Conservation (phyloP, 2,329 filamentous ascomycete species). For the Exophiala lecanii-corni region DNA sequence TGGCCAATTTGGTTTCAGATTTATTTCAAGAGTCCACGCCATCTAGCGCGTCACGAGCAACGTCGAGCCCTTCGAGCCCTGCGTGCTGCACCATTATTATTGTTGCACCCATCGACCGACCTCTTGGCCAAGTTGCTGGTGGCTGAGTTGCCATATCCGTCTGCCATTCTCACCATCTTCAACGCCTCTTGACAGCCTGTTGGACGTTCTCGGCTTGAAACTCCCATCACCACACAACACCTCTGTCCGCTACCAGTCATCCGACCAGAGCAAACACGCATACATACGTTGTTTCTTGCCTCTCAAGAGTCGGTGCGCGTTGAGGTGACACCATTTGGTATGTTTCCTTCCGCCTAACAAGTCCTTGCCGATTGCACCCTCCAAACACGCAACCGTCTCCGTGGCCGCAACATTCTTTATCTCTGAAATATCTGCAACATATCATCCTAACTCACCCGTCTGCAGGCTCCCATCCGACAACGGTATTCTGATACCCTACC, state of each 20-base stretch:
- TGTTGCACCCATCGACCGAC: not conserved
- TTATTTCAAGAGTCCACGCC: slow-evolving; percentile 4
- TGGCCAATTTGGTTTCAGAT: slow-evolving; percentile 19
- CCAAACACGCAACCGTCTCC: not conserved
- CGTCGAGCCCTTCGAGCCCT: slow-evolving; percentile 8
- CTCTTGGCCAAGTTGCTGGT: slow-evolving; percentile 10
- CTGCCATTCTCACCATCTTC: slow-evolving; percentile 2
- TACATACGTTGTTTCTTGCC: slow-evolving; percentile 2
- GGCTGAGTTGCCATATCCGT: slow-evolving; percentile 17
- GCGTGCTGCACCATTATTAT: not conserved
- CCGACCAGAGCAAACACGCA: slow-evolving; percentile 12
- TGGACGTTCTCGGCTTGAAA: not conserved
- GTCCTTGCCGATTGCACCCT: not conserved
- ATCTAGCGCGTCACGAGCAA: slow-evolving; percentile 16
- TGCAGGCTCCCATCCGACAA: slow-evolving; percentile 19
- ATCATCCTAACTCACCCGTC: slow-evolving; percentile 11
- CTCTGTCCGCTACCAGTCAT: slow-evolving; percentile 5
- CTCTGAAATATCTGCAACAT: not conserved
- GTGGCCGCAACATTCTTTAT: not conserved
- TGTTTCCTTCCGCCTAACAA: slow-evolving; percentile 6
- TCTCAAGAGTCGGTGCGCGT: slow-evolving; percentile 12
- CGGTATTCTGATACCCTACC: slow-evolving; percentile 6
- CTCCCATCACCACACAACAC: slow-evolving; percentile 17
- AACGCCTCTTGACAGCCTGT: slow-evolving; percentile 1
- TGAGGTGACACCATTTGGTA: slow-evolving; percentile 16